Conservation (phyloP, 2,329 filamentous ascomycete genomes). For the Didymella exigua region DNA sequence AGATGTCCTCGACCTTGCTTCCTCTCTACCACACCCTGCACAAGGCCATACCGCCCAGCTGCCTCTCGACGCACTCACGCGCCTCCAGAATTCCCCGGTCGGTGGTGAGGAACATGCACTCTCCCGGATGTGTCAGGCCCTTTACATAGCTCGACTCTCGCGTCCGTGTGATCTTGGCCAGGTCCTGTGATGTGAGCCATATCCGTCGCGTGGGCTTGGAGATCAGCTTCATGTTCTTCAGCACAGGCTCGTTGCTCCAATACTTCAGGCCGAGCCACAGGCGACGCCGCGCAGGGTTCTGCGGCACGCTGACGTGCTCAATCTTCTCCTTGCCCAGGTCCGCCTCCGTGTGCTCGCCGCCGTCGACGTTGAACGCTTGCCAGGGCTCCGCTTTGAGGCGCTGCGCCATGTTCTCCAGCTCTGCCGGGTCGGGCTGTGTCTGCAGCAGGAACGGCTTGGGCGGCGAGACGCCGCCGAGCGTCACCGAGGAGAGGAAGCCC, state of each 20-base stretch:
- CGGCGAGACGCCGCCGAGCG: constrained; percentile 70
- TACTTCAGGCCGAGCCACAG: constrained; percentile 93
- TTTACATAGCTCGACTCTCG: constrained; percentile 69
- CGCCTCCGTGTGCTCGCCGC: constrained; percentile 5
- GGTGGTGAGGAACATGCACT: constrained; percentile 81
- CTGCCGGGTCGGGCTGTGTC: constrained; percentile 34
- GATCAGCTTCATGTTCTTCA: constrained; percentile 69
- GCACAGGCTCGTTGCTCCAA: constrained; percentile 79
- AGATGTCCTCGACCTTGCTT: background rate
- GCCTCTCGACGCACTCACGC: constrained; percentile 79
- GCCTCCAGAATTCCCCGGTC: constrained; percentile 79
- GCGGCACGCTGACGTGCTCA: constrained; percentile 39
- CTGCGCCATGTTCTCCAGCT: constrained; percentile 37
- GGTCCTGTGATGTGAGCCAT: constrained; percentile 65
- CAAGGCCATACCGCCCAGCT: constrained; percentile 78
- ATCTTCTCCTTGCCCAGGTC: constrained; percentile 28
- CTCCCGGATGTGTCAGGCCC: constrained; percentile 75
- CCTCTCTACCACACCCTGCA: constrained; percentile 64
- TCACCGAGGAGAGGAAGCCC: constrained; percentile 81
- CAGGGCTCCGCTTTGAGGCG: constrained; percentile 51
- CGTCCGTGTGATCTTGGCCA: constrained; percentile 72
- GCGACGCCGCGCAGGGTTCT: constrained; percentile 74
- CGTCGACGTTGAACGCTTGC: constrained; percentile 34
- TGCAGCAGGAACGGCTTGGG: constrained; percentile 45
- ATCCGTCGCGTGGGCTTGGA: constrained; percentile 77